Evolutionary conservation across 2,329 filamentous ascomycete genomes (phyloP).

Genomic region (Fusarium buharicum): DNA sequence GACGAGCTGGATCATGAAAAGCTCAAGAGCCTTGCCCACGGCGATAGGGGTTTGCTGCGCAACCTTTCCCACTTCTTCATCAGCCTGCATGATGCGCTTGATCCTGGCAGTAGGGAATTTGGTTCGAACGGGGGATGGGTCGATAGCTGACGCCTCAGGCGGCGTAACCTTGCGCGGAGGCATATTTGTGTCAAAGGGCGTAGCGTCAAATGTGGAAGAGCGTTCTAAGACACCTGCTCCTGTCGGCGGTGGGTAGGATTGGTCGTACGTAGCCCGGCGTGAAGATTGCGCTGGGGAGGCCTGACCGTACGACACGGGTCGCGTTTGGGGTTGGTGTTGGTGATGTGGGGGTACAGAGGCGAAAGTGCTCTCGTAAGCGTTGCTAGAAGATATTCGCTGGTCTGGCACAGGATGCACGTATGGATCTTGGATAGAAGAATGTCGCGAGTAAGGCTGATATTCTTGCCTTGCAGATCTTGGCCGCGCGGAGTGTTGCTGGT

Average conservation of each 20-base stretch:
- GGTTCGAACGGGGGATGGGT: constrained; percentile 81
- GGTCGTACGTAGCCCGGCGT: constrained; percentile 25
- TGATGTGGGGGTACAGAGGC: constrained; percentile 23
- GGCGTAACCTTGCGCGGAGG: constrained; percentile 51
- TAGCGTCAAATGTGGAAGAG: constrained; percentile 18
- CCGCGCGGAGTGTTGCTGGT: constrained; percentile 42
- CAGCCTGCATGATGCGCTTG: constrained; percentile 99
- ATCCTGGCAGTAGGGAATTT: constrained; percentile 98
- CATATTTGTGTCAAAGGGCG: constrained; percentile 45
- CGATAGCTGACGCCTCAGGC: constrained; percentile 57
- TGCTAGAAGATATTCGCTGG: constrained; percentile 11
- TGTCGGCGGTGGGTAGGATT: constrained; percentile 27
- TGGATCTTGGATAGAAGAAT: constrained; percentile 31
- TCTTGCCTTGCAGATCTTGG: constrained; percentile 35
- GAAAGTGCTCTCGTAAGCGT: constrained; percentile 22
- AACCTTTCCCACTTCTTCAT: constrained; percentile 98
- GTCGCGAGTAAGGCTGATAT: constrained; percentile 39
- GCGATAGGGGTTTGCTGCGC: constrained; percentile 97
- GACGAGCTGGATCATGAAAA: constrained; percentile 97
- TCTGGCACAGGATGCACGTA: constrained; percentile 22
- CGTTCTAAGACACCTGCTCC: constrained; percentile 13
- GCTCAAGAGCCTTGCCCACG: constrained; percentile 92
- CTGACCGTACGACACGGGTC: constrained; percentile 24
- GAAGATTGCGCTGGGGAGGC: constrained; percentile 28
- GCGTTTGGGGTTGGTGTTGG: constrained; percentile 30